Evolutionary conservation across 2,329 filamentous ascomycete species (phyloP).

Genomic region (Whalleya microplaca): DNA sequence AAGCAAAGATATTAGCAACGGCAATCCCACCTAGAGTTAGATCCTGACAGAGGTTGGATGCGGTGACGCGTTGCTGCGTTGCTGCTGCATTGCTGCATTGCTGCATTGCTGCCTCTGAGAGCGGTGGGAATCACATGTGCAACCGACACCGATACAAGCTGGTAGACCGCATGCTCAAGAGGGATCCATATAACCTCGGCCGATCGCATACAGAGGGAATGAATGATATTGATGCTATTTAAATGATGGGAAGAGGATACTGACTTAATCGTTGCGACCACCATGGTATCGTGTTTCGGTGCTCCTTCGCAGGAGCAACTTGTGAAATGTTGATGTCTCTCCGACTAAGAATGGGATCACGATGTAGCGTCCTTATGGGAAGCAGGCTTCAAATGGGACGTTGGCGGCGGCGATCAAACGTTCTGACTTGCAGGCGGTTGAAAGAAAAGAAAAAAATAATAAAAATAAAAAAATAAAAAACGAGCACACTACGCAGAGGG

Average conservation of each 20-base stretch:
- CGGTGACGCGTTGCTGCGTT: slow-evolving; percentile 22
- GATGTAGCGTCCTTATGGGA: slow-evolving; percentile 31
- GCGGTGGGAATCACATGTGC: slow-evolving; percentile 10
- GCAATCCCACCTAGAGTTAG: slow-evolving; percentile 7
- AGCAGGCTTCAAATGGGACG: slow-evolving; percentile 23
- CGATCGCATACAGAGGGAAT: slow-evolving; percentile 7
- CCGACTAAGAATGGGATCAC: slow-evolving; percentile 18
- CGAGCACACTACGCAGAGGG: slow-evolving; percentile 15
- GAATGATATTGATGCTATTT: slow-evolving; percentile 16
- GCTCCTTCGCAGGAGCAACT: slow-evolving; percentile 44
- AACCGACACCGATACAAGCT: slow-evolving; percentile 14
- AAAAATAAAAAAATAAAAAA: slow-evolving; percentile 10
- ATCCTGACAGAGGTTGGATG: slow-evolving; percentile 3
- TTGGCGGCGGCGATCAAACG: slow-evolving; percentile 32
- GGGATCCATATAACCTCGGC: slow-evolving; percentile 15
- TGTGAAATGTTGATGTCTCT: slow-evolving; percentile 14
- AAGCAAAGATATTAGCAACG: slow-evolving; percentile 22
- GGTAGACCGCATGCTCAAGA: slow-evolving; percentile 7
- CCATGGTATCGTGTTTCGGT: slow-evolving; percentile 52
- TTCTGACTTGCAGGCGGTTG: slow-evolving; percentile 23
- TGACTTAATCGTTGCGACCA: slow-evolving; percentile 69
- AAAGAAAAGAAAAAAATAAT: slow-evolving; percentile 10
- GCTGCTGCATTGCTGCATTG: too few relatives aligned
- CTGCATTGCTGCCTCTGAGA: slow-evolving; percentile 14
- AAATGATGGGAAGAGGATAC: slow-evolving; percentile 35